Percentiles rank a stretch among this genome's conserved stretches.
Evolutionary conservation across 2,329 filamentous ascomycete species (phyloP).

Genomic region (Fusarium tjaetaba): DNA sequence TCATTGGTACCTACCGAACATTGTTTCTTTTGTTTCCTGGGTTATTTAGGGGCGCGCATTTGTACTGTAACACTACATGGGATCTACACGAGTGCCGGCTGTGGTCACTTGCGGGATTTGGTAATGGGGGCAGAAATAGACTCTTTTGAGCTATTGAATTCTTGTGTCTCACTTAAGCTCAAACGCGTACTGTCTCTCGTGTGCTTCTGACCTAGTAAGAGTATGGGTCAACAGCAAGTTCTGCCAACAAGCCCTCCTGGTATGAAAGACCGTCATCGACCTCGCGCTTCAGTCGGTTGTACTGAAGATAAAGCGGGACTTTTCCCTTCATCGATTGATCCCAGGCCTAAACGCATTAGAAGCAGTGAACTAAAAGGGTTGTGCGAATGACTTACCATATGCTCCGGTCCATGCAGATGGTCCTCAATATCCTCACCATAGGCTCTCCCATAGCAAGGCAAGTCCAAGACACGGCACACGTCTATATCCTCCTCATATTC

Average conservation of each 20-base stretch:
- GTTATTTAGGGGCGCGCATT: neutral
- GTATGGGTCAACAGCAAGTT: neutral
- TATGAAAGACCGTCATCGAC: neutral
- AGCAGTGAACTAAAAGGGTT: neutral
- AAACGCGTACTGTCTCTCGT: neutral
- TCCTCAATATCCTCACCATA: neutral
- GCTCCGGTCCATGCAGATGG: neutral
- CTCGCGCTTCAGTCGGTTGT: neutral
- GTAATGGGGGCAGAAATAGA: neutral
- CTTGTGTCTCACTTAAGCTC: neutral
- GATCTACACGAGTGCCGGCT: neutral
- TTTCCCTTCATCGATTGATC: neutral
- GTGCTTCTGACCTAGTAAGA: neutral
- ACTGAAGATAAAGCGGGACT: neutral
- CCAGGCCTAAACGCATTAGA: neutral
- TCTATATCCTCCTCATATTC: neutral
- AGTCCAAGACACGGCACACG: neutral
- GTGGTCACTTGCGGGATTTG: neutral
- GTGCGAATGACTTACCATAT: neutral
- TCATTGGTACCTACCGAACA: neutral
- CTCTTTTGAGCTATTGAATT: neutral
- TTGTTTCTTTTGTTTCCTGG: constrained; percentile 13
- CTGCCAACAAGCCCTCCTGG: neutral
- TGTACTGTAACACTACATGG: neutral
- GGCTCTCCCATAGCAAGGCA: neutral